phyloP scores from a whole-genome alignment of 106 monocot species.

The Allium sativum region DNA sequence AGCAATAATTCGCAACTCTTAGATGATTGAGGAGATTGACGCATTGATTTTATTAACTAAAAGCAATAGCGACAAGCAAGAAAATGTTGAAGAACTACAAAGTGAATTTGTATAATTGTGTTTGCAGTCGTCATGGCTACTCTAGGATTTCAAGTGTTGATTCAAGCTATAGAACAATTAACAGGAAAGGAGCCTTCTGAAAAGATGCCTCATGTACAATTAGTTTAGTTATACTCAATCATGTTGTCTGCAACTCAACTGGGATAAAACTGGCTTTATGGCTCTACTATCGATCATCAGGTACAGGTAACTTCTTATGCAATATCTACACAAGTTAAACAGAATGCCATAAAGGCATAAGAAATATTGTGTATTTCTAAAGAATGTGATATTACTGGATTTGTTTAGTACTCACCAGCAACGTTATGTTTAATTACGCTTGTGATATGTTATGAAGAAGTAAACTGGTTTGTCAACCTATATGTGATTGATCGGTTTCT shows the following conservation, averaged over 20 bases:
- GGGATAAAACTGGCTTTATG: slow-evolving; percentile 62
- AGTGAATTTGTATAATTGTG: slow-evolving; percentile 71
- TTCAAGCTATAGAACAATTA: slow-evolving; percentile 57
- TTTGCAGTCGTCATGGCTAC: slow-evolving; percentile 90
- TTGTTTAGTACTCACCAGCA: no score
- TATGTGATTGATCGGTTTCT: no score
- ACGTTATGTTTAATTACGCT: no score
- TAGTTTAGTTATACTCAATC: slow-evolving; percentile 72
- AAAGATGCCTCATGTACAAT: slow-evolving; percentile 35
- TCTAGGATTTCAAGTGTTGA: slow-evolving; percentile 78
- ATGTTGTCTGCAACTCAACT: slow-evolving; percentile 69
- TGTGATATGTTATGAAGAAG: no score
- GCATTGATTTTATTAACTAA: slow-evolving; percentile 4
- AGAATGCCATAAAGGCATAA: no score
- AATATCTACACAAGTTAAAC: no score
- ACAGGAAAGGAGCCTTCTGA: slow-evolving; percentile 31
- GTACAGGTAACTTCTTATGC: no score
- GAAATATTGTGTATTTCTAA: no score
- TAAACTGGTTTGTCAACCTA: no score
- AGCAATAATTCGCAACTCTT: slow-evolving; percentile 76
- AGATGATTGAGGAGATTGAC: slow-evolving; percentile 88
- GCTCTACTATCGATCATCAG: slow-evolving; percentile 32
- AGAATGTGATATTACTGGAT: no score
- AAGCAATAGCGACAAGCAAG: slow-evolving; percentile 13
- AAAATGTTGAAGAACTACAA: slow-evolving; percentile 25